Base-by-base conservation (phyloP, 2,329 filamentous ascomycete genomes). In the Penicillium crustosum region DNA sequence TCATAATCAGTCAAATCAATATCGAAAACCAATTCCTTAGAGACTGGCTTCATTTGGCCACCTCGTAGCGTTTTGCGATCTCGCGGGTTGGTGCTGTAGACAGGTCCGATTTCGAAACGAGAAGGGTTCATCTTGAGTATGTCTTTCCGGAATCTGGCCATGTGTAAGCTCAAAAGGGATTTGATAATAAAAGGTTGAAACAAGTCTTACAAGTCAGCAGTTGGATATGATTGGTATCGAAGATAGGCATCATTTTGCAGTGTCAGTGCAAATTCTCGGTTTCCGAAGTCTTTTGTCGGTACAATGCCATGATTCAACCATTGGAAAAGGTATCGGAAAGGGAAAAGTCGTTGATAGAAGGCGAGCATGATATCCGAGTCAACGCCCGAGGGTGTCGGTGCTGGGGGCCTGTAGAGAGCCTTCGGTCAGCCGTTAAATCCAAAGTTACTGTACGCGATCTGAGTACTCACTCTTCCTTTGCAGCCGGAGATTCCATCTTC, bases 1-100 rank as follows among this genome's bases (percentile, higher is more conserved):
- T 99, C 94, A 77, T 99, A 99, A 78, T 97, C 94, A 54, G 94
- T 97, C 84, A 99, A 84, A 84, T 99, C 94, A 69, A 99, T 97
- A 88, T 99, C 94, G 75, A 99, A 97, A 68, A 96, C 96, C 39
- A 99, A 80, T 75, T 99, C 94, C 75, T 99, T 99, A 55, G 90
- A 84, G 33, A 97, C 75, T 0, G 94, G 93, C 62, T 88, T 89
- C 78, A 99, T 97, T 9, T 90, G 86, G 48, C 86, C 86, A 36
- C 88, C 84, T 53, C 89, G 86, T 35, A 97, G 77, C 0, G 88
- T 88, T 78, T 97, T 99, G 69, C 93, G 88, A 68, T 99, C 94
- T 67, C 92, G 89, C 0, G 94, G 94, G 73, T 97, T 97, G 47
- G 92, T 89, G 52, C 84, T 91, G 78, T 99, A 99, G 49, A 97